Evolutionary conservation across 2,329 filamentous ascomycete genomes (phyloP), one percentile per base, ranked within the genome.

Genomic region (Xylaria sp.): DNA sequence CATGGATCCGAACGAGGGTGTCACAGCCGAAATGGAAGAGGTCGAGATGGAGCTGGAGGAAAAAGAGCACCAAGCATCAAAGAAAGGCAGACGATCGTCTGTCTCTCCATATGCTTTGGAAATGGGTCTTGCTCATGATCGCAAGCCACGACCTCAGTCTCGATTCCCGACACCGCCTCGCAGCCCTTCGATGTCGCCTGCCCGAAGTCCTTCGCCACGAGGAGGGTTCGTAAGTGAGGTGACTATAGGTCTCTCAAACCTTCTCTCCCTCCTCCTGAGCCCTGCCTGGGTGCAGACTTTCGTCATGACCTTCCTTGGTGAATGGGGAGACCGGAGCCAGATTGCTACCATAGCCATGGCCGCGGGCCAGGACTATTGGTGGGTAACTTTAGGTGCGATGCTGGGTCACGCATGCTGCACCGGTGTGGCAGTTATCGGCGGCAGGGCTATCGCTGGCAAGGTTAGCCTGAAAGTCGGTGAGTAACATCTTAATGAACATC

Each of bases 281-380:
- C 96, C 96, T 1, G 96, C 94, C 0, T 99, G 96, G 96, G 96
- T 99, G 15, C 95, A 98, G 82, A 99, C 96, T 0, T 99, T 99
- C 79, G 89, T 97, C 75, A 99, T 99, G 96, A 99, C 96, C 1
- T 99, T 99, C 83, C 84, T 99, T 37, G 96, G 96, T 50, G 96
- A 99, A 81, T 99, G 96, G 96, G 96, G 96, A 66, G 96, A 99
- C 78, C 90, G 96, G 74, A 97, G 93, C 79, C 96, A 99, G 83
- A 98, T 99, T 77, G 96, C 96, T 25, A 99, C 96, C 0, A 97
- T 99, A 78, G 96, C 96, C 63, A 99, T 99, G 96, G 96, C 96
- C 59, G 95, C 96, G 41, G 96, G 96, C 23, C 93, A 97, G 81
- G 96, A 99, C 80, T 99, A 98, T 81, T 98, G 95, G 95, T 98